phyloP scores from a whole-genome alignment of 768 basidiomycete genomes.

The Hygrophoropsis aurantiaca region DNA sequence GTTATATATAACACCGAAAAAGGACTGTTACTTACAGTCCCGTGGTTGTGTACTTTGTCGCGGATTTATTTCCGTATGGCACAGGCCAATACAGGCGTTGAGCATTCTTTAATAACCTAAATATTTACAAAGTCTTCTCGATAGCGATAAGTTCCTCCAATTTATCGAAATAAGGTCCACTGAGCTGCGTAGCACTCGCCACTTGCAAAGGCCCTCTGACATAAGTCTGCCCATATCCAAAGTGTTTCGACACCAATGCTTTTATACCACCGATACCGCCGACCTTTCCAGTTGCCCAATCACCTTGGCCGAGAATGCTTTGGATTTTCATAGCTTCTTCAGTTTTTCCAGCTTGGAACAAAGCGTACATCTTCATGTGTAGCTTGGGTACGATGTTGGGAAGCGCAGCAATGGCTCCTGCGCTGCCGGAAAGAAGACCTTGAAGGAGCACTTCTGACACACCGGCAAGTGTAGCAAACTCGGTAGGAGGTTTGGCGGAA shows the following conservation, averaged over 20 bases:
- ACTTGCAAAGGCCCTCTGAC: constrained; percentile 53
- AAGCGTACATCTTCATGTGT: constrained; percentile 47
- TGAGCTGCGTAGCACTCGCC: constrained; percentile 37
- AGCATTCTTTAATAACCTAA: no score
- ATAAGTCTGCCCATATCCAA: constrained; percentile 55
- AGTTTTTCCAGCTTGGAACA: constrained; percentile 52
- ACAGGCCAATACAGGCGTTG: no score
- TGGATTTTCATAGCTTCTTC: constrained; percentile 63
- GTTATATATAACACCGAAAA: no score
- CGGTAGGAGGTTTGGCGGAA: constrained; percentile 47
- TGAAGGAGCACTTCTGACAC: constrained; percentile 69
- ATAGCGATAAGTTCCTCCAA: constrained; percentile 45
- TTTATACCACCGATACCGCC: constrained; percentile 73
- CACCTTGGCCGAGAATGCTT: constrained; percentile 60
- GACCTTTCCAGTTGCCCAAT: constrained; percentile 61
- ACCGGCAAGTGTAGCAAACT: constrained; percentile 76
- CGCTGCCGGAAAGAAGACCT: constrained; percentile 58
- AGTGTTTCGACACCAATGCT: constrained; percentile 57
- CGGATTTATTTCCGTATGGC: no score
- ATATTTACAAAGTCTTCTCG: constrained; percentile 37
- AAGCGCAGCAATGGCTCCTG: constrained; percentile 65
- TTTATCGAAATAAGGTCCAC: constrained; percentile 37
- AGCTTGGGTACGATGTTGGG: constrained; percentile 62
- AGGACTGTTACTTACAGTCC: no score
- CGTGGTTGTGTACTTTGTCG: no score